Evolutionary conservation across 2,329 filamentous ascomycete genomes (phyloP).

Genomic region (Pseudogymnoascus sp.): DNA sequence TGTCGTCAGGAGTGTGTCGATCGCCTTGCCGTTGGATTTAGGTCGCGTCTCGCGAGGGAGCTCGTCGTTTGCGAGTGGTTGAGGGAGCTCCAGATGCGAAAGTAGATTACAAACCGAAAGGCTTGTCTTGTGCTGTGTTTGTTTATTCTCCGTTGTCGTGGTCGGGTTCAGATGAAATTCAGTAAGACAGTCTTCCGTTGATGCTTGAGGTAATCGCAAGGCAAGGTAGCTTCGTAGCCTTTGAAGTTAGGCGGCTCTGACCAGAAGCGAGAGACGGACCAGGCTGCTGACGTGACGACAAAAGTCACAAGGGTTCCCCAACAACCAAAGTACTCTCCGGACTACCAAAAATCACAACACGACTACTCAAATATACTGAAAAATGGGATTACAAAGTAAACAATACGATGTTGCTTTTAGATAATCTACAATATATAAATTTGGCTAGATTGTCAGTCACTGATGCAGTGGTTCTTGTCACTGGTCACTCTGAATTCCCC

Average conservation of each 20-base stretch:
- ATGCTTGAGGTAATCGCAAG: conserved; percentile 9
- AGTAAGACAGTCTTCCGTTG: conserved; percentile 3
- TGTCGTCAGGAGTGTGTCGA: conserved; percentile 7
- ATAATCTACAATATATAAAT: neutral
- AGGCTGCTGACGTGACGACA: conserved; percentile 9
- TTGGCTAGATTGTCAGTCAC: neutral
- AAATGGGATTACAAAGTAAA: neutral
- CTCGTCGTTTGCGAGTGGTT: conserved; percentile 2
- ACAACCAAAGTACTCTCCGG: neutral
- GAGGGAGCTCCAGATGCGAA: neutral
- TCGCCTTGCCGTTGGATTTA: neutral
- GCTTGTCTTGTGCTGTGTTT: neutral
- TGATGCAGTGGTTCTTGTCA: neutral
- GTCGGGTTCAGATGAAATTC: neutral
- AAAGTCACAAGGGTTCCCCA: conserved; percentile 4
- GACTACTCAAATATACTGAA: neutral
- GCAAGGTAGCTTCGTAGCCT: conserved; percentile 10
- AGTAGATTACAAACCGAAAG: conserved; percentile 6
- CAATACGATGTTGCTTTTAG: neutral
- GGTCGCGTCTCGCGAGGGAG: conserved; percentile 7
- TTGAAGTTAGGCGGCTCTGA: conserved; percentile 9
- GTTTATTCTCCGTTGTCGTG: neutral
- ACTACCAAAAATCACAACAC: neutral
- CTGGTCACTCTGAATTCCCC: neutral
- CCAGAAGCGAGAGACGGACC: conserved; percentile 7